Evolutionary conservation across 148 eudicot species (phyloP).

Genomic region (Cornus suecica): DNA sequence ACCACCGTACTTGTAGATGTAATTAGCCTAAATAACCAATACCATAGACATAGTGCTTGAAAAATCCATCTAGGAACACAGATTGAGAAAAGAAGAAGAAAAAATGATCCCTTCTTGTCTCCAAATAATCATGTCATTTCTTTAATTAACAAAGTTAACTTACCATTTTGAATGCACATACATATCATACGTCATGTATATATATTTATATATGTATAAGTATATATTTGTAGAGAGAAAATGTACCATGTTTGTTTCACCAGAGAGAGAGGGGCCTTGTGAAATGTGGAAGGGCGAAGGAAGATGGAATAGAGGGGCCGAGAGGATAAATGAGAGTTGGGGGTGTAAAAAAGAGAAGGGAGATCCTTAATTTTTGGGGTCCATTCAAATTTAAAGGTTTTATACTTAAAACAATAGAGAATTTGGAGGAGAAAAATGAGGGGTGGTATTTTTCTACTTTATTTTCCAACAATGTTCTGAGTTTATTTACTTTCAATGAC

Average conservation of each 20-base stretch:
- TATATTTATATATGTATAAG: background rate
- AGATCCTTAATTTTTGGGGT: conserved; percentile 8
- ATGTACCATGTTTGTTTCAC: conserved; percentile 9
- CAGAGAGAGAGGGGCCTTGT: background rate
- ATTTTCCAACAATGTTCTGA: too few species aligned
- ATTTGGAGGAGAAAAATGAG: conserved; percentile 10
- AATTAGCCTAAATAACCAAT: too few species aligned
- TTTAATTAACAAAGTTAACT: background rate
- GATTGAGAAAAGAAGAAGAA: too few species aligned
- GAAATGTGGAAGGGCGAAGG: background rate
- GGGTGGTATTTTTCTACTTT: background rate
- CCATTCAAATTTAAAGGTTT: background rate
- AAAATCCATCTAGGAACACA: background rate
- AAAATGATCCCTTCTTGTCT: background rate
- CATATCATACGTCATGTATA: background rate
- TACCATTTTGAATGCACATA: background rate
- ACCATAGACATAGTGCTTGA: background rate
- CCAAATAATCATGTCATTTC: background rate
- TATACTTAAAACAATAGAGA: background rate
- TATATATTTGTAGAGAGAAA: background rate
- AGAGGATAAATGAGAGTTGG: conserved; percentile 8
- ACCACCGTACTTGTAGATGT: too few species aligned
- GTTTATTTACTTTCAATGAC: background rate
- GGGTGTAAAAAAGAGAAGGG: conserved; percentile 4
- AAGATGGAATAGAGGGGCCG: conserved; percentile 1